Conservation (phyloP, 768 basidiomycete species). For the Chalciporus pseudorubinellus region DNA sequence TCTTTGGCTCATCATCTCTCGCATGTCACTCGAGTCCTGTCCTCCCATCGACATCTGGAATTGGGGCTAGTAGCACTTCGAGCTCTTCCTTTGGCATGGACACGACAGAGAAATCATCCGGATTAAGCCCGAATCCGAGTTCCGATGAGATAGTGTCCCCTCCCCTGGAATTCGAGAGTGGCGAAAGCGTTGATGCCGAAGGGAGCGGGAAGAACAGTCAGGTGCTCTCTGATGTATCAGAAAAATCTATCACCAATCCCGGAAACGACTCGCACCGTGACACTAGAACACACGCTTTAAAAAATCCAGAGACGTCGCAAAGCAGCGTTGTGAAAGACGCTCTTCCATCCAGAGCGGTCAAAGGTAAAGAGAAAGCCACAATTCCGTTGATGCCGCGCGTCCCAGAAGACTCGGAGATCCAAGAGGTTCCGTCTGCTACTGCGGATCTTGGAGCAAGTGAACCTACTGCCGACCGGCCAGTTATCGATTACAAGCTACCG, state of each 20-base stretch:
- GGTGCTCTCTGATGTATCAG: conserved; percentile 7
- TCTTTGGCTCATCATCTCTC: conserved; percentile 11
- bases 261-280: conserved; percentile 2
- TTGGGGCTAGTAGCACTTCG: not conserved
- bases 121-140: conserved; percentile 10
- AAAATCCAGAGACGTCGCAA: not conserved
- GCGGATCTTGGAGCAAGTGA: conserved; percentile 3
- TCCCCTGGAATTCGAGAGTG: conserved; percentile 15
- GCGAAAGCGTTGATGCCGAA: conserved; percentile 12
- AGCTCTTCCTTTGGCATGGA: conserved; percentile 3
- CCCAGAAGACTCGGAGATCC: not conserved
- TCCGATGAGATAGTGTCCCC: conserved; percentile 16
- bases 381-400: not conserved
- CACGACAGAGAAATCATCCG: conserved; percentile 8
- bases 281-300: not conserved
- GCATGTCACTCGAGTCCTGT: conserved; percentile 22
- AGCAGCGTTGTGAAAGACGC: not conserved
- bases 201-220: conserved; percentile 7
- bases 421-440: not conserved
- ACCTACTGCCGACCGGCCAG: conserved; percentile 6
- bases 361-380: too few relatives aligned
- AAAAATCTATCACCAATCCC: not conserved
- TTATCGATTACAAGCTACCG: conserved; percentile 61
- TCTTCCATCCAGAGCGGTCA: too few relatives aligned
- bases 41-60: conserved; percentile 3